These are phyloP conservation scores for Phalaenopsis aphrodite DNA, from an alignment of 106 monocot species.

Conservation along the genomic window DNA sequence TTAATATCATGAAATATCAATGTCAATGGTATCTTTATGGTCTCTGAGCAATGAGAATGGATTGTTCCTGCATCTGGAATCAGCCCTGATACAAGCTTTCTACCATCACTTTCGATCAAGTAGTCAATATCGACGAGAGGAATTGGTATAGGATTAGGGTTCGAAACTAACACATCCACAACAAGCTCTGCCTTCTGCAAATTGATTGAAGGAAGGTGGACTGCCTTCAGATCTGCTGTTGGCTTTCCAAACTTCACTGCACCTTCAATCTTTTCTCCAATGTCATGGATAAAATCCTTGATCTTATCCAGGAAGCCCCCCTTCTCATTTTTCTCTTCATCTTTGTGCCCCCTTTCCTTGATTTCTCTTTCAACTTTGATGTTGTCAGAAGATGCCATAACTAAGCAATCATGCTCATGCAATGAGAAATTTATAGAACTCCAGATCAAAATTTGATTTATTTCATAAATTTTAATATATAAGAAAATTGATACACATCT, in stretches of 20 bases:
- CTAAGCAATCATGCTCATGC: no score
- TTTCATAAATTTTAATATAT: no score
- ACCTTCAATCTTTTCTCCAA: conserved; percentile 85
- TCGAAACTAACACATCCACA: conserved; percentile 57
- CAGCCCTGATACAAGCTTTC: conserved; percentile 76
- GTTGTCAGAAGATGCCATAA: no score
- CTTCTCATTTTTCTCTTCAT: conserved; percentile 32
- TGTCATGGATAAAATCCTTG: conserved; percentile 82
- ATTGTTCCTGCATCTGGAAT: conserved; percentile 88
- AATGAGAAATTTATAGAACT: no score
- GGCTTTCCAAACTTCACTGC: conserved; percentile 84
- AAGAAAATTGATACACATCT: no score
- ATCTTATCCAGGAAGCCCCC: conserved; percentile 77
- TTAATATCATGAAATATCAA: conserved; percentile 74
- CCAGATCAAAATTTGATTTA: no score
- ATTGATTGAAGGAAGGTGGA: conserved; percentile 60
- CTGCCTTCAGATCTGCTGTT: conserved; percentile 58
- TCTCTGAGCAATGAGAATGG: conserved; percentile 78
- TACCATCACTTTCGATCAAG: conserved; percentile 66
- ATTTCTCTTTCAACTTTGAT: no score
- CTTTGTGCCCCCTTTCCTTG: conserved; percentile 5
- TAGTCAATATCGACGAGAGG: conserved; percentile 76
- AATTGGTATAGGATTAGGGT: conserved; percentile 79
- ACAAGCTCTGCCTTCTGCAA: conserved; percentile 65
- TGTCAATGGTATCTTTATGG: conserved; percentile 60